These are phyloP conservation scores for Dendrobium nobile DNA, from an alignment of 106 monocot genomes.

Conservation along the genomic window DNA sequence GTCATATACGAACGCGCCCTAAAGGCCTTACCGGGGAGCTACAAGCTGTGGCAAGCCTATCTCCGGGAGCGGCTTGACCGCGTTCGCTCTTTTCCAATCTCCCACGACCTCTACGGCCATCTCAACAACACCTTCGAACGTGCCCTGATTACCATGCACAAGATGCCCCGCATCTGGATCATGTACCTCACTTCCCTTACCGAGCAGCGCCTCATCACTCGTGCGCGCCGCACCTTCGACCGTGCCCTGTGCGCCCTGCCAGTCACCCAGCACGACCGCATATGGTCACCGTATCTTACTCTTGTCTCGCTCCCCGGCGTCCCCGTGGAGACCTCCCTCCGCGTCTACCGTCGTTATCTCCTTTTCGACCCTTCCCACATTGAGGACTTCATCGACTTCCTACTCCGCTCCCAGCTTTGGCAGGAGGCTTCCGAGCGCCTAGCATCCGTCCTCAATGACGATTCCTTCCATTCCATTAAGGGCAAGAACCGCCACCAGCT, in stretches of 20 bases:
- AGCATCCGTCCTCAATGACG: slow-evolving; percentile 69
- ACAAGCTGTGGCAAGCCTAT: slow-evolving; percentile 97
- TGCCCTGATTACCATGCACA: slow-evolving; percentile 93
- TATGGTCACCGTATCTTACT: slow-evolving; percentile 70
- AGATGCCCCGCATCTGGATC: slow-evolving; percentile 94
- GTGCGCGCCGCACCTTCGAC: slow-evolving; percentile 64
- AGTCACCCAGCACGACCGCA: slow-evolving; percentile 88
- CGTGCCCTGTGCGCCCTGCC: slow-evolving; percentile 77
- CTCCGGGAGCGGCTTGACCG: slow-evolving; percentile 73
- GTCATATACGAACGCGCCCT: slow-evolving; percentile 91
- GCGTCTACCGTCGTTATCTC: slow-evolving; percentile 71
- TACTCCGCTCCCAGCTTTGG: slow-evolving; percentile 63
- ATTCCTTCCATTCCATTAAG: slow-evolving; percentile 70
- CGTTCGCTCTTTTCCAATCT: slow-evolving; percentile 53
- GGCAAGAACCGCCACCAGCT: slow-evolving; percentile 88
- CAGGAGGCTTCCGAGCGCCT: slow-evolving; percentile 89
- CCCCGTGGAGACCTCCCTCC: slow-evolving; percentile 79
- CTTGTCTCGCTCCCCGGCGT: slow-evolving; percentile 62
- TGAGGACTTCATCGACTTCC: slow-evolving; percentile 91
- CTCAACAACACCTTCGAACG: slow-evolving; percentile 97
- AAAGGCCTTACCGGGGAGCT: slow-evolving; percentile 85
- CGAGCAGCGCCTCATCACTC: slow-evolving; percentile 59
- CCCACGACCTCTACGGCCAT: slow-evolving; percentile 41
- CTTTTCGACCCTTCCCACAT: slow-evolving; percentile 88
- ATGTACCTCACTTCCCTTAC: slow-evolving; percentile 66